These are phyloP conservation scores for Phascolomyces articulosus DNA, from an alignment of 371 early-diverging fungal species.

Conservation along the genomic window DNA sequence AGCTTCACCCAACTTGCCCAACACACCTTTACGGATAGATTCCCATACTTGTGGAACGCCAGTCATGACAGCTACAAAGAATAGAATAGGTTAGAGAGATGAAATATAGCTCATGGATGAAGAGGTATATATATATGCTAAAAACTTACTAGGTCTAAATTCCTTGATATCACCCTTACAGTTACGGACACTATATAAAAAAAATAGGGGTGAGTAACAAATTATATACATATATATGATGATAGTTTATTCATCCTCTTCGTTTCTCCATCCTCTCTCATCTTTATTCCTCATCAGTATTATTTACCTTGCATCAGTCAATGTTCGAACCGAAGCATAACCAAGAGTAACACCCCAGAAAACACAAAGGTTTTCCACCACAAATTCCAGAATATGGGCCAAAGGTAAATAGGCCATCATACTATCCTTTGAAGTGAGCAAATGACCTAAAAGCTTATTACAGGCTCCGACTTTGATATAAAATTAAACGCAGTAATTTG, in stretches of 20 bases:
- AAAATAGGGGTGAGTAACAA: no score
- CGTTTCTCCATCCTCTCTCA: no score
- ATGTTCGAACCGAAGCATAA: conserved; percentile 80
- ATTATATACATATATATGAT: no score
- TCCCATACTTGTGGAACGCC: conserved; percentile 90
- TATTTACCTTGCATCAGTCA: conserved; percentile 58
- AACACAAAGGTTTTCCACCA: conserved; percentile 70
- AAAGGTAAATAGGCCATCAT: conserved; percentile 94
- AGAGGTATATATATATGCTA: no score
- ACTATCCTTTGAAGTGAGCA: conserved; percentile 49
- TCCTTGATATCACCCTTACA: conserved; percentile 80
- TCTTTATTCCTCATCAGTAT: no score
- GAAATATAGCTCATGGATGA: no score
- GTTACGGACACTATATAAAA: conserved; percentile 66
- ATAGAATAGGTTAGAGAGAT: no score
- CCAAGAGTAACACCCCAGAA: conserved; percentile 75
- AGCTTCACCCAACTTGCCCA: conserved; percentile 47
- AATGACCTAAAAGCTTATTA: conserved; percentile 33
- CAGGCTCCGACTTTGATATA: background rate
- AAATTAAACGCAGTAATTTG: background rate
- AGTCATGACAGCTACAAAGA: conserved; percentile 62
- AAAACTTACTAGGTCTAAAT: conserved; percentile 67
- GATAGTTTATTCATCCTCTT: no score
- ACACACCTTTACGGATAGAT: conserved; percentile 76
- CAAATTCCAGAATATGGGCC: conserved; percentile 86